phyloP scores from a whole-genome alignment of 2,329 filamentous ascomycete genomes.

The Westerdykella aurantiaca region DNA sequence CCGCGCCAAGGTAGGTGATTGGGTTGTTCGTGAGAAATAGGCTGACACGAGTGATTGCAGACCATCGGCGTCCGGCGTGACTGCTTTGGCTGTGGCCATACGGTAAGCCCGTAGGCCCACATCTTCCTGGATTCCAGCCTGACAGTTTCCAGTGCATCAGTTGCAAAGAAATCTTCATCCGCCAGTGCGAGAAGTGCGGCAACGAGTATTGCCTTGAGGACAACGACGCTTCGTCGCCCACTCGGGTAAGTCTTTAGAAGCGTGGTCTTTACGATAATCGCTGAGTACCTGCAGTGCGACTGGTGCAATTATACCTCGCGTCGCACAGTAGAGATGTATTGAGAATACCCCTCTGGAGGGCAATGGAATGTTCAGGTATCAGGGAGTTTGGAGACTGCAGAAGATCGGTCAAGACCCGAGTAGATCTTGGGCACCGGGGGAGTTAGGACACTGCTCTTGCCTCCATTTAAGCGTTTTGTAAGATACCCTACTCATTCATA shows the following conservation, averaged over 20 bases:
- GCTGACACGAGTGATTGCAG: conserved; percentile 28
- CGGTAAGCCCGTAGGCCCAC: conserved; percentile 46
- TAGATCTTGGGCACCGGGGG: no score
- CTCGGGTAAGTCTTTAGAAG: conserved; percentile 35
- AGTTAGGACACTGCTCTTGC: no score
- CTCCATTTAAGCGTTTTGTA: no score
- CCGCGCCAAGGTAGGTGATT: conserved; percentile 38
- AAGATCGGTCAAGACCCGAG: no score
- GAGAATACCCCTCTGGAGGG: not conserved
- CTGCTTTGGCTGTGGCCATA: conserved; percentile 83
- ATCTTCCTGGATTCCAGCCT: not conserved
- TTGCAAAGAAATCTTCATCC: conserved; percentile 68
- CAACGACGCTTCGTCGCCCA: conserved; percentile 72
- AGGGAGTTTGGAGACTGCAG: no score
- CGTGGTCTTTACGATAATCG: conserved; percentile 1
- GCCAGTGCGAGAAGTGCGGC: conserved; percentile 64
- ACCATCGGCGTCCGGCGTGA: conserved; percentile 55
- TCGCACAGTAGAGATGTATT: conserved; percentile 33
- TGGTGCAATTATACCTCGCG: conserved; percentile 37
- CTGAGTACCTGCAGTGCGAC: conserved; percentile 26
- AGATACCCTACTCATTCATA: no score
- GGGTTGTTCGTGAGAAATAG: conserved; percentile 14
- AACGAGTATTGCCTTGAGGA: conserved; percentile 80
- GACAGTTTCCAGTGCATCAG: conserved; percentile 56
- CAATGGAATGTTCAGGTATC: no score